Conservation (phyloP, 1,284 basidiomycete genomes). For the Sparassis latifolia region DNA sequence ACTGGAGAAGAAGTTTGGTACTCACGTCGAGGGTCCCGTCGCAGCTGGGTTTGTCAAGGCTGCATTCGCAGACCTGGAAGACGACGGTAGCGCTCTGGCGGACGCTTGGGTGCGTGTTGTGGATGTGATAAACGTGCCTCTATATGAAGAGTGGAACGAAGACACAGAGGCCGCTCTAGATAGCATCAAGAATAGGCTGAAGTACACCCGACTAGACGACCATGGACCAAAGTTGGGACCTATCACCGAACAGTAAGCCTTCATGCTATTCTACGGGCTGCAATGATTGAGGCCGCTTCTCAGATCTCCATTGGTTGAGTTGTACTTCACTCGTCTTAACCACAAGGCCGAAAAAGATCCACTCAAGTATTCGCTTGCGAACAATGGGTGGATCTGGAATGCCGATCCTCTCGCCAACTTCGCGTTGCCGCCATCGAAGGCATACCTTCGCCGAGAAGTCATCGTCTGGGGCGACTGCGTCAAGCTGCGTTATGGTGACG, state of each 20-base stretch:
- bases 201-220: conserved; percentile 75
- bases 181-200: conserved; percentile 69
- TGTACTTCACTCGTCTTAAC: conserved; percentile 83
- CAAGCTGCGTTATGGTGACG: conserved; percentile 87
- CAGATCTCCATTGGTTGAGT: conserved; percentile 79
- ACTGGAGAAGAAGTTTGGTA: conserved; percentile 63
- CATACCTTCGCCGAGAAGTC: conserved; percentile 92
- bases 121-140: conserved; percentile 81
- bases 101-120: conserved; percentile 73
- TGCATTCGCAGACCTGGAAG: conserved; percentile 49
- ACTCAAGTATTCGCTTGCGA: conserved; percentile 76
- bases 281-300: background rate
- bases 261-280: background rate
- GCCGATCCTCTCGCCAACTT: conserved; percentile 95
- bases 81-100: conserved; percentile 48
- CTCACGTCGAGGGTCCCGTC: conserved; percentile 49
- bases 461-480: conserved; percentile 99
- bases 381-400: conserved; percentile 99
- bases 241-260: conserved; percentile 64
- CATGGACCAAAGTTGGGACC: conserved; percentile 83
- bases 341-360: conserved; percentile 57
- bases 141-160: conserved; percentile 82
- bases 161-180: conserved; percentile 74
- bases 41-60: conserved; percentile 70
- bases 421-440: conserved; percentile 91